A percentile compares a stretch with the other conserved stretches of the same genome.
These are phyloP conservation scores for Scheffersomyces ergatensis DNA, from an alignment of 805 yeast species.

Conservation along the genomic window DNA sequence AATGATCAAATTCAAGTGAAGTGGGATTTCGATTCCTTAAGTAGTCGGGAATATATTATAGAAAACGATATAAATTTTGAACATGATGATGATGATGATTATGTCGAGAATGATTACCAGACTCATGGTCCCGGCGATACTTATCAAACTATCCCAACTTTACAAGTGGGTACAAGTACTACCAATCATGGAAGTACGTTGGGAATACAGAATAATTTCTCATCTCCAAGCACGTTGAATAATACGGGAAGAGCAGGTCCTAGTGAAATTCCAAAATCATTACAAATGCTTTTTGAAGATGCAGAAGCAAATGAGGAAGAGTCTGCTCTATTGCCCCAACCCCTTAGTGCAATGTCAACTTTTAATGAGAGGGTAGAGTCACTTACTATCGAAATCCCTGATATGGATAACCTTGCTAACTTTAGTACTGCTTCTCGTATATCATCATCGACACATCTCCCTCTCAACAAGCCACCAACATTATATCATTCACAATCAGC, in stretches of 20 bases:
- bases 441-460: conserved; percentile 14
- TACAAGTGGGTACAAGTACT: conserved; percentile 6
- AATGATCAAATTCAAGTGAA: conserved; percentile 45
- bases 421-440: conserved; percentile 6
- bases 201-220: conserved; percentile 2
- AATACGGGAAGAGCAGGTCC: conserved; percentile 2
- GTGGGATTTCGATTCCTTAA: conserved; percentile 89
- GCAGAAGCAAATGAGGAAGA: conserved; percentile 14
- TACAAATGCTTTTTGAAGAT: conserved; percentile 68
- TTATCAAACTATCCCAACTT: conserved; percentile 28
- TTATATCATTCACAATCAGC: conserved; percentile 44
- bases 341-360: conserved; percentile 5
- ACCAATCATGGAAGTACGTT: conserved; percentile 1
- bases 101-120: conserved; percentile 17
- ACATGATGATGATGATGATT: conserved; percentile 25
- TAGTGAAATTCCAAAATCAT: conserved; percentile 65
- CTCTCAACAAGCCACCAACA: conserved; percentile 40
- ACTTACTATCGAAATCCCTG: conserved; percentile 70
- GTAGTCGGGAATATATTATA: conserved; percentile 68
- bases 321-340: conserved; percentile 7
- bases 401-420: conserved; percentile 45
- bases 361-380: conserved; percentile 42
- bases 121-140: conserved; percentile 11
- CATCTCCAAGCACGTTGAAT: conserved; percentile 9
- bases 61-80: conserved; percentile 60